These are phyloP conservation scores for Drechslerella dactyloides DNA, from an alignment of 2,329 filamentous ascomycete genomes.

Conservation along the genomic window DNA sequence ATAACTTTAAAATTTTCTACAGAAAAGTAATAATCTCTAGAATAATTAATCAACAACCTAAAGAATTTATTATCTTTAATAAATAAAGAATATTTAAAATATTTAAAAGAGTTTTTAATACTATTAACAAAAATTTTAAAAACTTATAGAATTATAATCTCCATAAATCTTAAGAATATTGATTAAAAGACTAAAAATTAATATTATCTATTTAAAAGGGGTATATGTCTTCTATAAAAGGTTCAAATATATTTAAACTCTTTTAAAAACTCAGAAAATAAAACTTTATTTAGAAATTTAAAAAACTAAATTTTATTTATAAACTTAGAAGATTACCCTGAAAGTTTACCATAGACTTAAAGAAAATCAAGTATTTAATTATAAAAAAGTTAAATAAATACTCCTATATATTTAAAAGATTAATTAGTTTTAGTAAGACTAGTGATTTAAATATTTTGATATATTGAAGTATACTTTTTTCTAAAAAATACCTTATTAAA, in stretches of 20 bases:
- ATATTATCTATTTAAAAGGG: too few species aligned
- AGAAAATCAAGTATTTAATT: neutral
- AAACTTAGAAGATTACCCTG: too few species aligned
- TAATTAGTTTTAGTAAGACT: neutral
- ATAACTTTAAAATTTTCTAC: neutral
- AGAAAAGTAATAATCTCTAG: neutral
- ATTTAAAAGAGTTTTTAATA: neutral
- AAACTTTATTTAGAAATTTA: too few species aligned
- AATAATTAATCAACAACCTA: too few species aligned
- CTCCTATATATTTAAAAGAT: neutral
- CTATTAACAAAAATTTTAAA: neutral
- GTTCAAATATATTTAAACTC: too few species aligned
- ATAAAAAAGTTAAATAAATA: neutral
- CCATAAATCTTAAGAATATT: too few species aligned
- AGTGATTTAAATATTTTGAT: neutral
- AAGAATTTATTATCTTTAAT: neutral
- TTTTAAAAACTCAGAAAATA: too few species aligned
- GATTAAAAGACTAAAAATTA: too few species aligned
- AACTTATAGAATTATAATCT: too few species aligned
- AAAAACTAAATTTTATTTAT: too few species aligned
- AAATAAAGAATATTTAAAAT: neutral
- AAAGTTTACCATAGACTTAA: neutral
- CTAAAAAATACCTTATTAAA: conserved; percentile 3
- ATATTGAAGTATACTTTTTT: neutral
- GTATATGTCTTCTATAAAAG: too few species aligned